Evolutionary conservation across 78 protist species (phyloP).

Genomic region (Dictyostelium intermedium): DNA sequence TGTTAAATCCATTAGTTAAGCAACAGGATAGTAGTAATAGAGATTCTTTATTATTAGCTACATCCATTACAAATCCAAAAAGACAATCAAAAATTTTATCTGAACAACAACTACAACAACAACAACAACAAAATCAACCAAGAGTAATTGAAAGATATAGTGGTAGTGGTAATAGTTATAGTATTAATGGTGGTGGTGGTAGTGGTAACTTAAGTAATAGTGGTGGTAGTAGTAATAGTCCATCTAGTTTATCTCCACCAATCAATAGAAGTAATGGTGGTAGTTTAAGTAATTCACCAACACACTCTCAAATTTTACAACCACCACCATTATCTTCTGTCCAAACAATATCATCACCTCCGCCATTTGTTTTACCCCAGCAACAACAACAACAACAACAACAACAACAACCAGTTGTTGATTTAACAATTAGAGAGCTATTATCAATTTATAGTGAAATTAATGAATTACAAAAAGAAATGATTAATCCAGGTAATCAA

Average conservation of each 20-base stretch:
- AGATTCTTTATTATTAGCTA: not conserved
- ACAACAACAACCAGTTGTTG: not conserved
- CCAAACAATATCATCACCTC: not conserved
- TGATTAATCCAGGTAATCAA: slow-evolving; percentile 16
- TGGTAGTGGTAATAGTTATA: not conserved
- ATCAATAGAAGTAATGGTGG: not conserved
- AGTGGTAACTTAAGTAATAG: not conserved
- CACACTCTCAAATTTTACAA: not conserved
- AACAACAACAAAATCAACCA: not conserved
- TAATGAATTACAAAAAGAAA: slow-evolving; percentile 15
- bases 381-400: slow-evolving; percentile 28
- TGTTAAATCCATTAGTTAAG: slow-evolving; percentile 21
- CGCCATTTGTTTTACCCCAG: not conserved
- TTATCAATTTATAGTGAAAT: slow-evolving; percentile 28
- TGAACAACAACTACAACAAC: not conserved
- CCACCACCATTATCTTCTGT: not conserved
- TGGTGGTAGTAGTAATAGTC: not conserved
- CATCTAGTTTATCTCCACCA: not conserved
- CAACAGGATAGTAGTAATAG: slow-evolving; percentile 16
- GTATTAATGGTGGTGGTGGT: not conserved
- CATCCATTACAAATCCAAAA: slow-evolving; percentile 27
- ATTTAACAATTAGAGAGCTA: slow-evolving; percentile 38
- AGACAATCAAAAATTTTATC: slow-evolving; percentile 10
- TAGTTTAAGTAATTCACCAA: not conserved
- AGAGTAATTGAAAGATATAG: slow-evolving; percentile 20